These are phyloP conservation scores for Lantana camara DNA, from an alignment of 257 asterid species.

Conservation along the genomic window DNA sequence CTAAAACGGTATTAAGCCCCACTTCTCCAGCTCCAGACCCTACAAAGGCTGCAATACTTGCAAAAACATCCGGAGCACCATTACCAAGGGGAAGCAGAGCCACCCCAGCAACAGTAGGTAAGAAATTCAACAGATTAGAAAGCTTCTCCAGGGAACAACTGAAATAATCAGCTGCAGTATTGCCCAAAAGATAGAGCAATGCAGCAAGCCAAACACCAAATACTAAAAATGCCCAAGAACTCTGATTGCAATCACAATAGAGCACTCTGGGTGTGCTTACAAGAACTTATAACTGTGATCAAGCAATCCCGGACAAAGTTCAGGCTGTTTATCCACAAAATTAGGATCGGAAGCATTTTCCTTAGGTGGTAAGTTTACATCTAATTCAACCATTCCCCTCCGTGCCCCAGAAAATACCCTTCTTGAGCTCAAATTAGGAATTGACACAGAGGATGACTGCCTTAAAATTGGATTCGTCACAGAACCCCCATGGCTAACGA, in stretches of 20 bases:
- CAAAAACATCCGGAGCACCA: constrained; percentile 97
- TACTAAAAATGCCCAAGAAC: constrained; percentile 65
- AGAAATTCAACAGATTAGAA: constrained; percentile 67
- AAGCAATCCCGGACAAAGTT: constrained; percentile 62
- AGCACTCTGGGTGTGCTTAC: constrained; percentile 67
- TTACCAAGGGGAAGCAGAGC: constrained; percentile 95
- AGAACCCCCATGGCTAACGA: constrained; percentile 54
- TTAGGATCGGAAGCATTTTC: constrained; percentile 41
- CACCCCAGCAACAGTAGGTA: constrained; percentile 96
- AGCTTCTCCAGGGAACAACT: constrained; percentile 89
- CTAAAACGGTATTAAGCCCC: constrained; percentile 90
- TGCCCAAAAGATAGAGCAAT: constrained; percentile 88
- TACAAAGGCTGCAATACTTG: constrained; percentile 86
- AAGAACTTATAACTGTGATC: constrained; percentile 80
- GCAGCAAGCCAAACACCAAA: constrained; percentile 84
- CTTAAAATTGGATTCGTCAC: constrained; percentile 36
- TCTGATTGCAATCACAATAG: constrained; percentile 69
- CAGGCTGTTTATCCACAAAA: constrained; percentile 38
- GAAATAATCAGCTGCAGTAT: constrained; percentile 96
- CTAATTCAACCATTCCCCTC: constrained; percentile 57
- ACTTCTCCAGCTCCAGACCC: constrained; percentile 88
- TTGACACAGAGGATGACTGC: constrained; percentile 32
- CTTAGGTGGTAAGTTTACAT: constrained; percentile 18
- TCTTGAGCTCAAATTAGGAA: constrained; percentile 40
- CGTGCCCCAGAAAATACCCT: constrained; percentile 41